Conservation (phyloP, 2,329 filamentous ascomycete genomes). For the Xylariaceae sp. region DNA sequence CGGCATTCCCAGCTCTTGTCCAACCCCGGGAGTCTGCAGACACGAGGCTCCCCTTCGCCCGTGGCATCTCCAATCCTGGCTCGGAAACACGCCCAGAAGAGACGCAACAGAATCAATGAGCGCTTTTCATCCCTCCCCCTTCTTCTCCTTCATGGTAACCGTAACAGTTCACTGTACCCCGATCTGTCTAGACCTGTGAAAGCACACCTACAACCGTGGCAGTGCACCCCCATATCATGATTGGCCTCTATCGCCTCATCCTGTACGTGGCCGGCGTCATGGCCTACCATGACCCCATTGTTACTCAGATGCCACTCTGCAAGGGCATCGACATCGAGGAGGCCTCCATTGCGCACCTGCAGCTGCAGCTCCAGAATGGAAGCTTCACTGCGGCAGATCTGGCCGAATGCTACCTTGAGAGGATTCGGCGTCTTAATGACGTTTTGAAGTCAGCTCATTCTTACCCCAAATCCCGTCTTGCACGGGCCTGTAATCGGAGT, state of each 20-base stretch:
- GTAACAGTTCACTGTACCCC: not conserved
- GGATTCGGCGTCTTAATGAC: conserved; percentile 9
- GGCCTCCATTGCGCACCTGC: conserved; percentile 16
- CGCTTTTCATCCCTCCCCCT: not conserved
- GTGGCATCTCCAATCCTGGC: not conserved
- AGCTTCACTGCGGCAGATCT: conserved; percentile 14
- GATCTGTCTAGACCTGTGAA: not conserved
- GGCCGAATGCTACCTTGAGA: conserved; percentile 14
- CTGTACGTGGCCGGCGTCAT: not conserved
- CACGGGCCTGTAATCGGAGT: not conserved
- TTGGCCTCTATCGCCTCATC: not conserved
- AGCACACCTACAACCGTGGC: not conserved
- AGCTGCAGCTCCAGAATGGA: conserved; percentile 10
- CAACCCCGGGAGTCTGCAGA: not conserved
- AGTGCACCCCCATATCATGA: not conserved
- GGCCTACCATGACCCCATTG: not conserved
- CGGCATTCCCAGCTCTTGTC: not conserved
- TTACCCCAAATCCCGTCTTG: not conserved
- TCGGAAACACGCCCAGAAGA: no score
- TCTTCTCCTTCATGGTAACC: not conserved
- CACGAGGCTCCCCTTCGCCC: not conserved
- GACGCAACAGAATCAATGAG: not conserved
- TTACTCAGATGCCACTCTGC: conserved; percentile 11
- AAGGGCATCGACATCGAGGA: conserved; percentile 18
- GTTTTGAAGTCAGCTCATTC: conserved; percentile 6